Evolutionary conservation across 129 eudicot genomes (phyloP), one percentile per base, ranked within the genome.

Genomic region (Lactuca sativa): DNA sequence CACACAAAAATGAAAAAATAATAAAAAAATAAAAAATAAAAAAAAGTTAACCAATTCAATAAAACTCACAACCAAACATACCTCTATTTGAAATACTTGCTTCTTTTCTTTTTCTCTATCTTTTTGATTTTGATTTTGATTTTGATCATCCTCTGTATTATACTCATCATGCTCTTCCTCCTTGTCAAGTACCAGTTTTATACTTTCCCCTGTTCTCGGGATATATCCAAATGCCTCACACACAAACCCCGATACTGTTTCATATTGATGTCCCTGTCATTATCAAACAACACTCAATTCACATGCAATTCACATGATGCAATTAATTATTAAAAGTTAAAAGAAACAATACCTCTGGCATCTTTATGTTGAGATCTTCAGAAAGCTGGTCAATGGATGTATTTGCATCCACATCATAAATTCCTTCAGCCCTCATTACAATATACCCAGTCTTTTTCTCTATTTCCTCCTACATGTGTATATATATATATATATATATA

Each of bases 171-270:
- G 78, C 65, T 88, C 97, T 69, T 88, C 95, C 71, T 69, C 81
- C 74, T 78, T 93, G 77, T 87, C 90, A 48, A 93, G 90, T 54
- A 89, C 84, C 62, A 93, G 87, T 67, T 85, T 87, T 43, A 90
- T 87, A 56, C 87, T 82, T 77, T 93, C 99, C 15, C 99, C 99
- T 3, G 95, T 89, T 69, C 84, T 87, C 1, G 99, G 99, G 70
- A 93, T 93, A 64, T 93, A 93, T 73, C 97, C 99, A 76, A 93
- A 93, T 34, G 95, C 90, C 73, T 93, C 99, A 31, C 99, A 93
- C 15, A 93, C 84, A 78, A 90, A 93, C 63, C 99, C 99, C 1
- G 99, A 90, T 59, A 93, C 99, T 2, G 99, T 93, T 78, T 93
- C 97, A 53, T 93, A 93, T 49, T 93, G 99, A 82, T 90, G 95